Conservation (phyloP, 2,329 filamentous ascomycete species). For the Stemphylium lycopersici region DNA sequence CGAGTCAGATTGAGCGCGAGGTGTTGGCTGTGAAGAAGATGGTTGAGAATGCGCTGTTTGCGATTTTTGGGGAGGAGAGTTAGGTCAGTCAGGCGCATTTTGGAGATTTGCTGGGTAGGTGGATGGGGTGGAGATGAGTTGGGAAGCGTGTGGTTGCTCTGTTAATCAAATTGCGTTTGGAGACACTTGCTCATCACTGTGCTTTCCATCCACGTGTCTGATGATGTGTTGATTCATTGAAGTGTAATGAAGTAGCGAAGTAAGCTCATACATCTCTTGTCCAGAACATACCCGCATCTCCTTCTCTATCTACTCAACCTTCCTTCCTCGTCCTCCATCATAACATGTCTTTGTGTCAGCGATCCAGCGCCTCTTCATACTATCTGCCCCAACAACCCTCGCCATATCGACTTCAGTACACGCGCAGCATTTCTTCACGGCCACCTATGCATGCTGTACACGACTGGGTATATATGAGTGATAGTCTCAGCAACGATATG, state of each 20-base stretch:
- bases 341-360: slow-evolving; percentile 1
- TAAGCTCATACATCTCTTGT: background rate
- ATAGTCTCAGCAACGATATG: slow-evolving; percentile 8
- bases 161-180: too few relatives aligned
- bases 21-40: background rate
- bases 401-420: background rate
- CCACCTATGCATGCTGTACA: background rate
- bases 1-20: background rate
- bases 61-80: background rate
- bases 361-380: background rate
- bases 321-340: background rate
- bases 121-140: background rate
- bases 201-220: too few relatives aligned
- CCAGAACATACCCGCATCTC: background rate
- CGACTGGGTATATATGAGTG: slow-evolving; percentile 10
- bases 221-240: too few relatives aligned
- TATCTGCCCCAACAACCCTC: background rate
- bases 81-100: background rate
- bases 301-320: background rate
- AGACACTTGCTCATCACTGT: too few relatives aligned
- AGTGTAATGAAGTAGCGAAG: too few relatives aligned
- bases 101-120: background rate
- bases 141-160: too few relatives aligned
- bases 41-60: background rate
- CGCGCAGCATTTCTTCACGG: background rate